Evolutionary conservation across 768 basidiomycete species (phyloP), one percentile per base, ranked within the genome.

Genomic region (Exidia glandulosa): DNA sequence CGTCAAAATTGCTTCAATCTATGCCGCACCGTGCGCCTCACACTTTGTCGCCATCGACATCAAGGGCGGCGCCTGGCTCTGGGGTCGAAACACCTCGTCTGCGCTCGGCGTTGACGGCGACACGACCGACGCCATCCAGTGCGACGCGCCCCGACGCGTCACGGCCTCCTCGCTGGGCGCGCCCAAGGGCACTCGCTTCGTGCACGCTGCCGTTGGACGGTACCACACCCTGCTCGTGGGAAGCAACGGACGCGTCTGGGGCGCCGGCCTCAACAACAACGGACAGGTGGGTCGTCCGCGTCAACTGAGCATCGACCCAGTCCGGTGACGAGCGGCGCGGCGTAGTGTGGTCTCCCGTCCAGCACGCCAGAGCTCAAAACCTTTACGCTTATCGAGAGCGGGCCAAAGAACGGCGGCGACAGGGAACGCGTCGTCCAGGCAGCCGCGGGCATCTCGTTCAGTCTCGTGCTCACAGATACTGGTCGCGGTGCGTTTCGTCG

Each of bases 51-150:
- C 77, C 14, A 70, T 94, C 63, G 88, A 90, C 74, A 65, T 79
- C 27, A 79, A 85, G 57, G 93, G 92, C 6, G 78, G 81, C 37
- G 95, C 93, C 9, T 94, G 91, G 86, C 72, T 97, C 65, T 90
- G 94, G 68, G 95, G 95, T 6, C 84, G 92, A 58, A 92, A 91
- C 71, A 83, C 82, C 41, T 84, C 77, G 60, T 76, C 80, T 60
- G 80, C 81, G 47, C 78, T 93, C 3, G 88, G 89, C n/a, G 73
- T 83, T 9, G 76, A 73, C 30, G 75, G 77, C 61, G 81, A 82
- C 60, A 77, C 66, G 37, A 57, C 65, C 12, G 45, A 63, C 32
- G 57, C 72, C 61, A 10, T 61, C 65, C 16, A 78, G 93, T 62
- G 87, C 88, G 19, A 82, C 70, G 80, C 84, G 61, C 88, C 91